Conservation (phyloP, 208 protist genomes). For the Trypanosoma lewisi region DNA sequence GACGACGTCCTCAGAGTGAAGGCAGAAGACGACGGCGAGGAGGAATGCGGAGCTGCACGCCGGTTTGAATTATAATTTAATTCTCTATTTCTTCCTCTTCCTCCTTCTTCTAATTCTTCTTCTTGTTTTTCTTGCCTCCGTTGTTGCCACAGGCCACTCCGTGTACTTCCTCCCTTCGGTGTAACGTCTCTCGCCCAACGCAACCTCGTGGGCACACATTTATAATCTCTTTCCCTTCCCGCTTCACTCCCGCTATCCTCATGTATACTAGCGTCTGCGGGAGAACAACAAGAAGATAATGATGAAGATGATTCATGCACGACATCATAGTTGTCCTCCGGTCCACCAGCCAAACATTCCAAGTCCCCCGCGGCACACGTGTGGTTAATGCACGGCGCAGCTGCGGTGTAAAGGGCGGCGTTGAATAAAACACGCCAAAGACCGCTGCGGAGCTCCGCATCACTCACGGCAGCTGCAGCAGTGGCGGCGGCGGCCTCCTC, state of each 20-base stretch:
- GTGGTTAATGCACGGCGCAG: slow-evolving; percentile 22
- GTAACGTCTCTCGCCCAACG: background rate
- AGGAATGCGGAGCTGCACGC: background rate
- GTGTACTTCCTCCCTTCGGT: background rate
- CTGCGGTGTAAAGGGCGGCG: slow-evolving; percentile 59
- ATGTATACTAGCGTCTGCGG: background rate
- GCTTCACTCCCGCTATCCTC: background rate
- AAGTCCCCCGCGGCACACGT: slow-evolving; percentile 9
- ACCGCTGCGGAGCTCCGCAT: slow-evolving; percentile 11
- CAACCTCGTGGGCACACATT: slow-evolving; percentile 1
- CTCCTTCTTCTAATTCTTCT: background rate
- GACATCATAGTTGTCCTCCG: slow-evolving; percentile 33
- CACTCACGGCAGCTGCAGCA: background rate
- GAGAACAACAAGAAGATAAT: background rate
- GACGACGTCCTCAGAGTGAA: background rate
- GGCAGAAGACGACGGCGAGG: background rate
- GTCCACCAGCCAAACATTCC: slow-evolving; percentile 29
- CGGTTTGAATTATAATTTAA: too few relatives aligned
- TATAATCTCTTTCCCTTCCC: background rate
- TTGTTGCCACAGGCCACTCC: too few relatives aligned
- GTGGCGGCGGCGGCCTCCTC: background rate
- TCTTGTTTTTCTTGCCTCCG: background rate
- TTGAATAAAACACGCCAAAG: slow-evolving; percentile 48
- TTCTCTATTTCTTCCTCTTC: background rate
- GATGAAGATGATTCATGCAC: background rate